A percentile compares a stretch with the other conserved stretches of the same genome.
phyloP scores from a whole-genome alignment of 1,284 basidiomycete species.

The Ustilago lituana region DNA sequence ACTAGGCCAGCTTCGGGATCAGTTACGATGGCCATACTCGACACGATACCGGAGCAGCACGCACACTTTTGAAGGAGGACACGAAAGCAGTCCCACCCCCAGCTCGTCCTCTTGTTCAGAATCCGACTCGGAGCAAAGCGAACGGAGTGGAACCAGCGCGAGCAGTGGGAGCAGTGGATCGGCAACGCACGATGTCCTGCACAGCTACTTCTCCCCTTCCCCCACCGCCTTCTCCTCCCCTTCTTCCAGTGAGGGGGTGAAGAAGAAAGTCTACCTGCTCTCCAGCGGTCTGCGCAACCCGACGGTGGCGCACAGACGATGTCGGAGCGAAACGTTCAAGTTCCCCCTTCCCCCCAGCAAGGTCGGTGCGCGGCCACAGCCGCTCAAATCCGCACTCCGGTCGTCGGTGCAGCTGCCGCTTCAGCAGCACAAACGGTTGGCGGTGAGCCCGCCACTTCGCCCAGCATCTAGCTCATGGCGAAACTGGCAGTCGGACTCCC shows the following conservation, averaged over 20 bases:
- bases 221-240: neutral
- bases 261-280: slow-evolving; percentile 28
- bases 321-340: slow-evolving; percentile 29
- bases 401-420: too few relatives aligned
- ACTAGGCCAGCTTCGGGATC: slow-evolving; percentile 73
- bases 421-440: too few relatives aligned
- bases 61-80: neutral
- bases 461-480: neutral
- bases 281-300: slow-evolving; percentile 19
- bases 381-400: slow-evolving; percentile 25
- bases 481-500: too few relatives aligned
- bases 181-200: slow-evolving; percentile 30
- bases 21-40: slow-evolving; percentile 29
- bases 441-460: slow-evolving; percentile 8
- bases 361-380: too few relatives aligned
- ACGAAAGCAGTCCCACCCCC: slow-evolving; percentile 17
- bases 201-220: slow-evolving; percentile 27
- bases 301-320: slow-evolving; percentile 11
- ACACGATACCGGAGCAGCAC: slow-evolving; percentile 16
- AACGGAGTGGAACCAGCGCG: too few relatives aligned
- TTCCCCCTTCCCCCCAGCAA: slow-evolving; percentile 30
- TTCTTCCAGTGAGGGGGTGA: neutral
- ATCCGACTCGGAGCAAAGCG: neutral
- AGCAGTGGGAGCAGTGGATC: slow-evolving; percentile 1
- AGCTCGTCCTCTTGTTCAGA: slow-evolving; percentile 10